These are phyloP conservation scores for Saussurea involucrata DNA, from an alignment of 129 eudicot genomes.

Conservation along the genomic window DNA sequence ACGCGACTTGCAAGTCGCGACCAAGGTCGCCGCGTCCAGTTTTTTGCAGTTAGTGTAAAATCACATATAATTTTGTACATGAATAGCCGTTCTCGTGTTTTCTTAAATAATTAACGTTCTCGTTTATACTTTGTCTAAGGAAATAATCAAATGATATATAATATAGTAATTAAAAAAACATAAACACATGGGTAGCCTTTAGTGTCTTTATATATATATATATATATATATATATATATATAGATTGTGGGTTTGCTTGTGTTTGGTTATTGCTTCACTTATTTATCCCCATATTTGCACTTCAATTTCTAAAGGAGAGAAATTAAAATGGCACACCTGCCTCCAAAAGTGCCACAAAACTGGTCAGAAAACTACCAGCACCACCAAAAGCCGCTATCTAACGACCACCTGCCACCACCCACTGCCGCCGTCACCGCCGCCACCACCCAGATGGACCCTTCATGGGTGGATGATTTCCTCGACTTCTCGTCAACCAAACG, in stretches of 20 bases:
- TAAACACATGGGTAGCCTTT: constrained; percentile 24
- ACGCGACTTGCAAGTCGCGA: too few species aligned
- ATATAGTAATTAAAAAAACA: constrained; percentile 4
- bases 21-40: too few species aligned
- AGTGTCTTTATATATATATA: neutral
- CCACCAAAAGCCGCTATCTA: constrained; percentile 48
- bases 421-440: constrained; percentile 15
- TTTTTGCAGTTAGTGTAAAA: too few species aligned
- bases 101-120: too few species aligned
- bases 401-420: constrained; percentile 37
- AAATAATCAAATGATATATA: neutral
- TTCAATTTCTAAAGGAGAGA: neutral
- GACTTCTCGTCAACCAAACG: constrained; percentile 79
- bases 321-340: constrained; percentile 68
- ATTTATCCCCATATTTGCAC: neutral
- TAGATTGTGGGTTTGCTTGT: constrained; percentile 7
- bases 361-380: constrained; percentile 52
- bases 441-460: constrained; percentile 37
- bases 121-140: too few species aligned
- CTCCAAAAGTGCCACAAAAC: constrained; percentile 80
- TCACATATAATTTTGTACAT: too few species aligned
- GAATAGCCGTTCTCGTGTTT: too few species aligned
- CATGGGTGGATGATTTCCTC: constrained; percentile 82
- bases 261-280: constrained; percentile 20
- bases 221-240: neutral